Base-by-base conservation (phyloP, 345 rosid species). In the Raphanus raphanistrum region DNA sequence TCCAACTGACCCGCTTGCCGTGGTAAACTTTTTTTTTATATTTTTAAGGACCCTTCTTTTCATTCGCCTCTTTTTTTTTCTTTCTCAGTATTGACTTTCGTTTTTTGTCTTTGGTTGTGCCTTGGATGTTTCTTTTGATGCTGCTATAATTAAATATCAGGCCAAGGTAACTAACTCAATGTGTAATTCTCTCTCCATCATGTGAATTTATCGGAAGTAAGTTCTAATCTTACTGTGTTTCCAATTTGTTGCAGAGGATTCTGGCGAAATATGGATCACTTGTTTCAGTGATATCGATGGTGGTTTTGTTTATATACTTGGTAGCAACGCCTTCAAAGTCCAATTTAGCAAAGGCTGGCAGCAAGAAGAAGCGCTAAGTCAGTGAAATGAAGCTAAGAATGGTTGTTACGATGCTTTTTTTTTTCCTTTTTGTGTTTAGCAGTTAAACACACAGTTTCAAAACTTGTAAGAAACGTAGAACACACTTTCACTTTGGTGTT, bases 331-430 rank as follows among this genome's bases (percentile, higher is more conserved):
- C 98, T 10, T 88, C 98, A 1, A 93, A 88, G 82, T 87, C 97
- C 26, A 79, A 69, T 50, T 52, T 35, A 21, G 84, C 89, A 29
- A 92, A 87, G 78, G 86, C 81, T 9, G 80, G 90, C 93, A 82
- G 90, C 97, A 95, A 91, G 90, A 95, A 95, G 88, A 95, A 76
- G 86, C 96, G 96, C 26, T 93, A 72, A 80, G 68, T 5, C 38
- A n/a, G 26, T 61, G 74, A 67, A 2, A 68, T 36, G 58, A 72
- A 66, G 64, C 12, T 33, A 76, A 32, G 65, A 50, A 65, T 35
- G 11, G 45, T 57, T 66, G 76, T 41, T 60, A 66, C 33, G 68
- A 59, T 73, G 60, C 43, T 58, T 36, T 32, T 12, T 38, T 68
- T 35, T 58, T 36, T 32, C 8, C 29, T 68, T 35, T 48, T 50